A percentile compares a stretch with the other conserved stretches of the same genome.
Evolutionary conservation across 1,139 yeast species (phyloP).

Genomic region (Arxiozyma telluris): DNA sequence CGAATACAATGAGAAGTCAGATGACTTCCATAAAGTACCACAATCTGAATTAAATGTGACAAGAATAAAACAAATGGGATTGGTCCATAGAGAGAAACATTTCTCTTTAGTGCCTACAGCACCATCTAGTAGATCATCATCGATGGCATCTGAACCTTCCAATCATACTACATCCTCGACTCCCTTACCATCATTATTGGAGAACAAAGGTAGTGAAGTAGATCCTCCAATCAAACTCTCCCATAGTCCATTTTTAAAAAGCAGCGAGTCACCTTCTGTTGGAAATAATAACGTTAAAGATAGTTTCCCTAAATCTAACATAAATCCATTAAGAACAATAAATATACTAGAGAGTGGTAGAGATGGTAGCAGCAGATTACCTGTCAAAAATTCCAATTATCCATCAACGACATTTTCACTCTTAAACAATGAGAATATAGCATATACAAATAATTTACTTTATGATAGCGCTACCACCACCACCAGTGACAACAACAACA

Average conservation of each 20-base stretch:
- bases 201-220: neutral
- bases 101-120: constrained; percentile 70
- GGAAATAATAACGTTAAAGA: neutral
- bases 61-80: constrained; percentile 54
- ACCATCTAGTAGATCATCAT: constrained; percentile 33
- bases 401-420: neutral
- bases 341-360: neutral
- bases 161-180: constrained; percentile 7
- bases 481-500: too few relatives aligned
- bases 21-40: constrained; percentile 70
- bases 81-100: constrained; percentile 56
- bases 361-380: neutral
- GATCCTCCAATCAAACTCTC: neutral
- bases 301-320: neutral
- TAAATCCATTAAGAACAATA: neutral
- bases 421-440: neutral
- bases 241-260: neutral
- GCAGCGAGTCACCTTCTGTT: neutral
- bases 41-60: constrained; percentile 47
- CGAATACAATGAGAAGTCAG: constrained; percentile 69
- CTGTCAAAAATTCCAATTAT: neutral
- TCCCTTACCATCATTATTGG: constrained; percentile 2
- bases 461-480: neutral
- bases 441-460: neutral
- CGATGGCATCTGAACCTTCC: constrained; percentile 10